A percentile compares a stretch with the other conserved stretches of the same genome.
Evolutionary conservation across 176 grass and related monocot genomes (phyloP).

Genomic region (Aegilops umbellulata): DNA sequence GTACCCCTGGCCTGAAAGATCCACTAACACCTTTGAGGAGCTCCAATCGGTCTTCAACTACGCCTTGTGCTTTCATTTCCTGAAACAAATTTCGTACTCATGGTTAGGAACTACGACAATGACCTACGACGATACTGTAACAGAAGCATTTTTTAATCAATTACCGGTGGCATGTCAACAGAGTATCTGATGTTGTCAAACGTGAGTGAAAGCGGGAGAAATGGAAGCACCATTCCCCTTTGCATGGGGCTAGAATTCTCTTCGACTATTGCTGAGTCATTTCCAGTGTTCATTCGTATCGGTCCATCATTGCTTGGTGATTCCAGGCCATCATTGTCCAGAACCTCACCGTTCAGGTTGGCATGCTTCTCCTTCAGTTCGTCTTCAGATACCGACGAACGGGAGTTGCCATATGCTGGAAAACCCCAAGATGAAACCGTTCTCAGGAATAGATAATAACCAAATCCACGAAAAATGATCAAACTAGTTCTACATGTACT

Average conservation of each 20-base stretch:
- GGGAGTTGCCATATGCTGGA: slow-evolving; percentile 79
- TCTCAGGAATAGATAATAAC: not conserved
- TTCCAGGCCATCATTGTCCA: slow-evolving; percentile 28
- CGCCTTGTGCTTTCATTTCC: slow-evolving; percentile 95
- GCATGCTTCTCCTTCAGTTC: slow-evolving; percentile 68
- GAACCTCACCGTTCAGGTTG: slow-evolving; percentile 53
- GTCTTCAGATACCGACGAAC: slow-evolving; percentile 67
- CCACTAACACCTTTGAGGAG: slow-evolving; percentile 88
- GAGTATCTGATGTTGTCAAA: slow-evolving; percentile 83
- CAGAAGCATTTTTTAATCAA: slow-evolving; percentile 9
- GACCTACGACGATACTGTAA: not conserved
- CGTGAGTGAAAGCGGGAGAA: slow-evolving; percentile 70
- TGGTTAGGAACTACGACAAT: not conserved
- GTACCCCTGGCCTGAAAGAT: slow-evolving; percentile 89
- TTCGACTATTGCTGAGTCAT: slow-evolving; percentile 11
- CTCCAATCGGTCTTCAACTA: slow-evolving; percentile 55
- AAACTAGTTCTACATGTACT: slow-evolving; percentile 29
- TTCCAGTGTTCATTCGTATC: slow-evolving; percentile 13
- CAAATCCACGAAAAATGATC: slow-evolving; percentile 1
- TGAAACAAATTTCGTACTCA: slow-evolving; percentile 32
- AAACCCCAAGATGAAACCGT: slow-evolving; percentile 14
- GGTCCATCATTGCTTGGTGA: slow-evolving; percentile 36
- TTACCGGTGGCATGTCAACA: slow-evolving; percentile 95
- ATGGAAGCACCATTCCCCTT: slow-evolving; percentile 94
- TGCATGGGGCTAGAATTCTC: slow-evolving; percentile 26